These are phyloP conservation scores for Plasmodium gonderi DNA, from an alignment of 169 alveolate genomes.

Conservation along the genomic window DNA sequence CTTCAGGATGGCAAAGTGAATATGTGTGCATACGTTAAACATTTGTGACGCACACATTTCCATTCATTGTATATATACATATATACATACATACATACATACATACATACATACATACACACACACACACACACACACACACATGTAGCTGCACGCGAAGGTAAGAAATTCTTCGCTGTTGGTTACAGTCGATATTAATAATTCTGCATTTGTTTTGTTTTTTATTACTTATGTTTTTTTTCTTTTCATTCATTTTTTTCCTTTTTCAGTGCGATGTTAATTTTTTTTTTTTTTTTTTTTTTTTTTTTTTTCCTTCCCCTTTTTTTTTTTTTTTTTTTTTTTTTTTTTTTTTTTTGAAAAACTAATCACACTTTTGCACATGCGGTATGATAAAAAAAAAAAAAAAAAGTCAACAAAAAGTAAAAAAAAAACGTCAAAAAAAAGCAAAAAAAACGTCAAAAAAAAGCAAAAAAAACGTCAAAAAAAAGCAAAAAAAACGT, in stretches of 20 bases:
- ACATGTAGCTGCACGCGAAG: conserved; percentile 25
- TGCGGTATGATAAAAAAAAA: neutral
- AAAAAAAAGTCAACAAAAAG: conserved; percentile 3
- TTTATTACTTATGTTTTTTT: neutral
- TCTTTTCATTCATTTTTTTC: neutral
- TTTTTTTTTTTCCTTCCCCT: neutral
- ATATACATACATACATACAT: neutral
- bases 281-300: neutral
- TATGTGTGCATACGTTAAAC: neutral
- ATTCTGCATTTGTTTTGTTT: neutral
- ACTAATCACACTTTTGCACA: conserved; percentile 4
- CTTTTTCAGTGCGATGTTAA: neutral
- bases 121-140: neutral
- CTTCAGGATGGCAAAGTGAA: neutral
- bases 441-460: neutral
- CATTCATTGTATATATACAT: neutral
- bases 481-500: neutral
- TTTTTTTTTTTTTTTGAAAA: neutral
- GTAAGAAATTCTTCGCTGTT: neutral
- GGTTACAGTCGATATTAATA: neutral
- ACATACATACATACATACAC: neutral
- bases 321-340: neutral
- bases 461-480: neutral
- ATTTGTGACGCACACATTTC: neutral
- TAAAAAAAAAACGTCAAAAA: neutral